Evolutionary conservation across 2,329 filamentous ascomycete genomes (phyloP).

Genomic region (Xylaria sp.): DNA sequence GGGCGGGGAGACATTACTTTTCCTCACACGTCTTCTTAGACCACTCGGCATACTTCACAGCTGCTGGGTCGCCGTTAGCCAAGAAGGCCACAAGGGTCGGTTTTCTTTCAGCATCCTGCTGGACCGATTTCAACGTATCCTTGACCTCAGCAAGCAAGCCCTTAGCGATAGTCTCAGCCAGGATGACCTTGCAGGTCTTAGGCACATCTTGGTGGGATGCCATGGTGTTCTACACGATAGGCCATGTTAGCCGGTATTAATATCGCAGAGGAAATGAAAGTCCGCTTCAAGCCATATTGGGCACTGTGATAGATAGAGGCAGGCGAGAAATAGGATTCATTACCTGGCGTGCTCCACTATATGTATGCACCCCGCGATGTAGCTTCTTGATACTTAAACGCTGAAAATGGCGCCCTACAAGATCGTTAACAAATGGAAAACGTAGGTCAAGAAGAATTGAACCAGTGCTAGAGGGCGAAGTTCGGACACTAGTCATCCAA

Average conservation of each 20-base stretch:
- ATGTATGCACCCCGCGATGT: constrained; percentile 38
- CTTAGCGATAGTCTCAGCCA: constrained; percentile 89
- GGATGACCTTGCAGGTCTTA: constrained; percentile 90
- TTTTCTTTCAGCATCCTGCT: constrained; percentile 63
- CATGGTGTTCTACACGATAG: constrained; percentile 50
- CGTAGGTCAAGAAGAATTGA: constrained; percentile 16
- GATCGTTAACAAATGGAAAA: constrained; percentile 9
- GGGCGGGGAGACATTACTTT: constrained; percentile 72
- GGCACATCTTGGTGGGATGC: constrained; percentile 56
- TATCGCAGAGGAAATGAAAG: neutral
- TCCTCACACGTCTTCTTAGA: constrained; percentile 96
- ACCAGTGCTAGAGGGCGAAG: constrained; percentile 2
- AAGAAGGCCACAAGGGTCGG: constrained; percentile 91
- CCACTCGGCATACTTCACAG: constrained; percentile 95
- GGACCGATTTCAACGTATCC: constrained; percentile 77
- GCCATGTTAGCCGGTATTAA: constrained; percentile 17
- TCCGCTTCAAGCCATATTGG: neutral
- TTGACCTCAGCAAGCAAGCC: constrained; percentile 81
- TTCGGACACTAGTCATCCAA: constrained; percentile 10
- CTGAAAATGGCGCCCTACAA: constrained; percentile 15
- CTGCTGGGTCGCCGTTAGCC: constrained; percentile 90
- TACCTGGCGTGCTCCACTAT: constrained; percentile 41
- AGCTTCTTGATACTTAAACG: constrained; percentile 21
- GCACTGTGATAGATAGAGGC: neutral
- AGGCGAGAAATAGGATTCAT: constrained; percentile 5